Base-by-base conservation (phyloP, 805 yeast species). In the Kuraishia piskuri region DNA sequence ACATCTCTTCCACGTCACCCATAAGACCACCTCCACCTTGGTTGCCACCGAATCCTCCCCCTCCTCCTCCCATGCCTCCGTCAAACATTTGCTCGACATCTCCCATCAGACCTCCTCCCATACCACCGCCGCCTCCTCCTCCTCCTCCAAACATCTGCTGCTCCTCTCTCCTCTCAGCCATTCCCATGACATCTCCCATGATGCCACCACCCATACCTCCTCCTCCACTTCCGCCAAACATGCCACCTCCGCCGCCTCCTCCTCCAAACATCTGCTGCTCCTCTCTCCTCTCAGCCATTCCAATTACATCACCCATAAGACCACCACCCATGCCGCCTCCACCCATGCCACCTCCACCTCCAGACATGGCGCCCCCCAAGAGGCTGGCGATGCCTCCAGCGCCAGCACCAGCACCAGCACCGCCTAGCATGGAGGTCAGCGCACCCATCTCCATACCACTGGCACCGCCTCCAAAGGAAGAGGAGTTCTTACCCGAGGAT, bases 391-490 rank as follows among this genome's bases (percentile, higher is more conserved):
- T 45, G 48, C 24, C 48, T 6, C 48, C 24, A 45, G 24, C 24
- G n/a, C 22, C 47, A 40, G 49, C 51, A 17, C 50, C 58, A 21
- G 55, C 65, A 48, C 69, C 68, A 8, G 60, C 54, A 19, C 60
- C 57, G 7, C 68, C 54, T 46, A 66, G 46, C 8, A 57, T 48
- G 19, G 63, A 57, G 44, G 65, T 57, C 46, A 66, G 45, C 5
- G 66, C 59, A 8, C 60, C 58, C 47, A 63, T 63, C 4, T 63
- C 64, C 46, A 59, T 58, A 19, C 45, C 46, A 14, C 51, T 36
- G 21, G 57, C 57, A 44, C 52, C 52, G n/a, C 53, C 51, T 17
- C 51, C 51, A 25, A 21, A 19, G 14, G 37, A 23, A 19, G 48
- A 19, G 7, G 26, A 20, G 20, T 12, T n/a, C 25, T 9, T 25